Evolutionary conservation across 331 rosid genomes (phyloP), one percentile per base, ranked within the genome.

Genomic region (Erythrophleum ivorense): DNA sequence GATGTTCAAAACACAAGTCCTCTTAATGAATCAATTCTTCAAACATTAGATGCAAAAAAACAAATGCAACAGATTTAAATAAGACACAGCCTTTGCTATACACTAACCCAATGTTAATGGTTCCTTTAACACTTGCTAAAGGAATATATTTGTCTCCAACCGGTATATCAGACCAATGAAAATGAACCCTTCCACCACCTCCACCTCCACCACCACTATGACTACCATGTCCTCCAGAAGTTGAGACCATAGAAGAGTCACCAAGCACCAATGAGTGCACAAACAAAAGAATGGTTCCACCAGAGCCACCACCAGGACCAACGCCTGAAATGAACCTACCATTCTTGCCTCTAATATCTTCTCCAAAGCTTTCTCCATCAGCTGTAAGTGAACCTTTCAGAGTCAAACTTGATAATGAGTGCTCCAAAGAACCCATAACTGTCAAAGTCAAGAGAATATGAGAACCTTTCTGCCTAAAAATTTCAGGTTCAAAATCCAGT

Each of bases 231-330:
- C 99, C 98, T 63, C 98, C 98, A 84, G 73, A 86, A 86, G 91
- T 88, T 54, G 99, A 96, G 79, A 94, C 86, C 73, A 84, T 13
- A 81, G 98, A 93, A 82, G 91, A 88, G 67, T 83, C 88, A 57
- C 91, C 85, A 71, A 96, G 92, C 66, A 78, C 79, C 76, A 96
- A n/a, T 2, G 85, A 82, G 77, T 63, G 94, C 82, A 96, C 85
- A 91, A 96, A 96, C 83, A 94, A 54, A 79, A 96, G 97, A 84
- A 96, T 83, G 48, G 94, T 91, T 85, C 99, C 99, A 80, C 99
- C 99, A 52, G 99, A 96, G 60, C 97, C 99, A 63, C 99, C 99
- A 40, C 99, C 99, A 41, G 98, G 97, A 78, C 99, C 98, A 68
- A 91, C 73, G 86, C 85, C 84, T 57, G 91, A 87, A 81, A 86